Base-by-base conservation (phyloP, 1,284 basidiomycete species). In the Irpex lacteus region DNA sequence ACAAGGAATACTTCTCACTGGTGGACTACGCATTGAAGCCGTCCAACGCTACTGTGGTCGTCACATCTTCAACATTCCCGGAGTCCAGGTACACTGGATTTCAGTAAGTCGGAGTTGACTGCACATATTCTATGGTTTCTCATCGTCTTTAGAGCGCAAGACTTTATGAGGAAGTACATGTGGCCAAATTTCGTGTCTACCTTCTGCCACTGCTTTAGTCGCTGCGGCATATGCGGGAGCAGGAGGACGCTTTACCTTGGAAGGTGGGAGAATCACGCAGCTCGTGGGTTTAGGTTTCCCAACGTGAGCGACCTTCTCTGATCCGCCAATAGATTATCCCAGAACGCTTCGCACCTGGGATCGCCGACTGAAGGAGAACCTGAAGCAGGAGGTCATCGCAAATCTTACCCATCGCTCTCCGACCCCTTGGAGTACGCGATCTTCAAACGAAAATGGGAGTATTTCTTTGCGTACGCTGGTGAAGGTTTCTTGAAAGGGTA, bases 281-380 rank as follows among this genome's bases (percentile, higher is more conserved):
- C 89, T 50, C 92, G 87, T 89, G 71, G 75, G 87, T 69, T 11
- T 5, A 32, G 15, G 21, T n/a, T 44, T 15, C 65, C 5, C 5
- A 54, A 32, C 44, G 26, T 6, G 37, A 19, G 9, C 26, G 47
- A n/a, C 18, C 8, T 15, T 59, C 60, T 18, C 56, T 53, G 56
- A 50, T 21, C 50, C 36, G 50, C 19, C 36, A 63, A 52, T 37
- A 90, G 88, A 96, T 75, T 96, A 96, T 78, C 90, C 94, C 26
- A 86, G 94, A 49, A 96, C 94, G 18, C 83, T 96, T n/a, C 85
- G 94, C 44, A 92, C 94, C 79, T 96, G 94, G 94, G 87, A 87
- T 59, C 78, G 85, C 26, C 85, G 94, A 34, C 86, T 96, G 62
- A 85, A 88, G 63, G 76, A 77, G 55, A 89, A 90, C 70, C 73